These are phyloP conservation scores for Bombardia bombarda DNA, from an alignment of 495 filamentous ascomycete species.

Conservation along the genomic window DNA sequence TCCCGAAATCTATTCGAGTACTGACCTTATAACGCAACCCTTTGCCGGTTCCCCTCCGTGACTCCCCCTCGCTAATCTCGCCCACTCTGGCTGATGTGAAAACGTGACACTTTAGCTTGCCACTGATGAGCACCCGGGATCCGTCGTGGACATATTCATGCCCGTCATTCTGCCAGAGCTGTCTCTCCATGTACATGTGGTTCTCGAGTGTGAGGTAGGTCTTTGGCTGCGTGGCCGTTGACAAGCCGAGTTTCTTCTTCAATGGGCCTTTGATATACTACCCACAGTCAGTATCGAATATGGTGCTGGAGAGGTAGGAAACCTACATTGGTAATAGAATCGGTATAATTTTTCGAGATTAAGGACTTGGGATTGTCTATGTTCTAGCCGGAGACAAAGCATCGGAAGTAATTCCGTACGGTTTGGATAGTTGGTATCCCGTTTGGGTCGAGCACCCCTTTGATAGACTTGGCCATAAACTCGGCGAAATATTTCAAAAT, in stretches of 20 bases:
- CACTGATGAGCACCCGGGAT: conserved; percentile 7
- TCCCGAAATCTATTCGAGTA: background rate
- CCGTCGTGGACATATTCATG: conserved; percentile 7
- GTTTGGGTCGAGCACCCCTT: conserved; percentile 7
- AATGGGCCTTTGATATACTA: conserved; percentile 2
- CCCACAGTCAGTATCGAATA: too few species aligned
- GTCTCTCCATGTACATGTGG: conserved; percentile 3
- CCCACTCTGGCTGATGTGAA: background rate
- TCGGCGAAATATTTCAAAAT: too few species aligned
- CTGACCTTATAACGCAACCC: conserved; percentile 6
- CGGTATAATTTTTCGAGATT: conserved; percentile 4
- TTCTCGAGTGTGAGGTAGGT: conserved; percentile 1
- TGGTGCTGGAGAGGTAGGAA: too few species aligned
- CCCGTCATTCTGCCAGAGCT: conserved; percentile 1
- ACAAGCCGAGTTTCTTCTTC: background rate
- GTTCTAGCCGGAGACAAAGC: conserved; percentile 12
- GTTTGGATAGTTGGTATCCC: conserved; percentile 10
- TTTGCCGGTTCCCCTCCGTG: conserved; percentile 7
- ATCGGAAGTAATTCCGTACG: conserved; percentile 9
- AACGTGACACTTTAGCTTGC: conserved; percentile 1
- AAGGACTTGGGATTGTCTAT: conserved; percentile 4
- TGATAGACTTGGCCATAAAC: conserved; percentile 6
- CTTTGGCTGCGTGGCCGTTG: background rate
- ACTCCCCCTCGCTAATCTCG: conserved; percentile 4
- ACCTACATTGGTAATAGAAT: too few species aligned